These are phyloP conservation scores for Boletus fagicola DNA, from an alignment of 768 basidiomycete genomes.

Conservation along the genomic window DNA sequence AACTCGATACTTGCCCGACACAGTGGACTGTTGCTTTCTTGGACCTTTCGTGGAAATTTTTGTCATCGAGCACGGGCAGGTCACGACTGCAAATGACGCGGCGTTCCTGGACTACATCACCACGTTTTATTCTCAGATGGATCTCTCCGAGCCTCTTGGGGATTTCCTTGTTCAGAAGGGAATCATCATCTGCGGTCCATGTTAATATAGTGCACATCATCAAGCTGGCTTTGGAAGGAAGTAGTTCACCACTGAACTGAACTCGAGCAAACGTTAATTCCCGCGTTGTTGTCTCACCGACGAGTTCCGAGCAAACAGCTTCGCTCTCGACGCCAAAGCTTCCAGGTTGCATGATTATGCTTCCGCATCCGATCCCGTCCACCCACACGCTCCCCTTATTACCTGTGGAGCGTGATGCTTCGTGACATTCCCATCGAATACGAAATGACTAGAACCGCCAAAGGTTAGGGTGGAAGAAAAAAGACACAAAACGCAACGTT, in stretches of 20 bases:
- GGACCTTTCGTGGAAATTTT: slow-evolving; percentile 18
- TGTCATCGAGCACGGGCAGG: not conserved
- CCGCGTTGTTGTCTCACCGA: not conserved
- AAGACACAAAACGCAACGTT: not conserved
- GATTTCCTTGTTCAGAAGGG: slow-evolving; percentile 6
- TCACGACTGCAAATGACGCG: accelerated
- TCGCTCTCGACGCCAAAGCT: not conserved
- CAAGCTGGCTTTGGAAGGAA: no score
- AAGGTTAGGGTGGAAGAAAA: not conserved
- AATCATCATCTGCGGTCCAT: slow-evolving; percentile 20
- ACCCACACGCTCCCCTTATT: not conserved
- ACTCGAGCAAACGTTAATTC: slow-evolving; percentile 19
- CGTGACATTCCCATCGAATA: slow-evolving; percentile 15
- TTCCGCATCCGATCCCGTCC: slow-evolving; percentile 4
- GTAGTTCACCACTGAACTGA: slow-evolving; percentile 18
- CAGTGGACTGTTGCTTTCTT: slow-evolving; percentile 25
- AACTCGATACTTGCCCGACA: slow-evolving; percentile 13
- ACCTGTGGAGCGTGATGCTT: not conserved
- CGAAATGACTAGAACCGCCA: slow-evolving; percentile 8
- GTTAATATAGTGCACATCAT: not conserved
- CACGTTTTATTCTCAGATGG: slow-evolving; percentile 1
- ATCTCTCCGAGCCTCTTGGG: slow-evolving; percentile 20
- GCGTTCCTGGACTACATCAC: not conserved
- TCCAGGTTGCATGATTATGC: accelerated
- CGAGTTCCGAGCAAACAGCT: not conserved